These are phyloP conservation scores for Imleria badia DNA, from an alignment of 768 basidiomycete genomes.

Conservation along the genomic window DNA sequence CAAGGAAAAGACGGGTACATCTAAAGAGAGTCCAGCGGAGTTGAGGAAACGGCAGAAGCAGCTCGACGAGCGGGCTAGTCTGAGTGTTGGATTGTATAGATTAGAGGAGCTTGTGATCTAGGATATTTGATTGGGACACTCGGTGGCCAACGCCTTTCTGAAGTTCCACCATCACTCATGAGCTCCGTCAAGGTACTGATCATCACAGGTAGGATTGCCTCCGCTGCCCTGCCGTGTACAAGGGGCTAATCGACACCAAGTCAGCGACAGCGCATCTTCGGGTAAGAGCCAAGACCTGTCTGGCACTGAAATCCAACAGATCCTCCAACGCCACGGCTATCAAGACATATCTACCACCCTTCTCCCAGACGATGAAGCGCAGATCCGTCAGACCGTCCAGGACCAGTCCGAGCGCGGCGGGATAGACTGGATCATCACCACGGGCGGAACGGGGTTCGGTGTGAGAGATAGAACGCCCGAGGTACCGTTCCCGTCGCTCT, in stretches of 20 bases:
- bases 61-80: constrained; percentile 49
- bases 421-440: constrained; percentile 78
- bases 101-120: constrained; percentile 68
- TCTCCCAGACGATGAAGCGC: constrained; percentile 63
- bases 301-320: constrained; percentile 58
- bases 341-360: constrained; percentile 40
- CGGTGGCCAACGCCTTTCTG: too few relatives aligned
- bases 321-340: constrained; percentile 42
- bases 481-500: constrained; percentile 37
- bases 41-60: constrained; percentile 55
- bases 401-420: constrained; percentile 43
- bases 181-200: constrained; percentile 22
- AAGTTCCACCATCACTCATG: too few relatives aligned
- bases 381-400: constrained; percentile 50
- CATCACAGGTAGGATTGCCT: constrained; percentile 26
- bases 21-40: constrained; percentile 39
- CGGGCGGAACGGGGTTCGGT: constrained; percentile 88
- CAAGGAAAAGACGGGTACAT: constrained; percentile 39
- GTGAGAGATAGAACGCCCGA: constrained; percentile 81
- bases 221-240: neutral
- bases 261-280: constrained; percentile 69
- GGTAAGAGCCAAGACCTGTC: constrained; percentile 57
- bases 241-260: constrained; percentile 26
- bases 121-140: too few relatives aligned
- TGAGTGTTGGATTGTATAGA: constrained; percentile 65